phyloP scores from a whole-genome alignment of 2,329 filamentous ascomycete species.

The Fusarium coicis region DNA sequence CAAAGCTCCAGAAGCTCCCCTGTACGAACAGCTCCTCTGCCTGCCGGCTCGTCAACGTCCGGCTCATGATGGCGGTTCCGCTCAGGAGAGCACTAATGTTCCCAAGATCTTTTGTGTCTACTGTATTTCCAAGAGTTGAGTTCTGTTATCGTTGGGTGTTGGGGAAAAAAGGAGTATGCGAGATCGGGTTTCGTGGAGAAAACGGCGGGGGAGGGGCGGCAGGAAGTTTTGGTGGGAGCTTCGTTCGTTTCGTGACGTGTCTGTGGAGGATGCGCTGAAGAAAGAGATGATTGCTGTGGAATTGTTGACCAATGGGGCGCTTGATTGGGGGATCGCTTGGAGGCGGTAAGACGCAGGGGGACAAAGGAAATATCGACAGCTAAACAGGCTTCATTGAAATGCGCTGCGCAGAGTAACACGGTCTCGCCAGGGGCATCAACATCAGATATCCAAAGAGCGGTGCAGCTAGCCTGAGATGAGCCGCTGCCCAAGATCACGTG shows the following conservation, averaged over 20 bases:
- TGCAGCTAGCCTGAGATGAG: constrained; percentile 22
- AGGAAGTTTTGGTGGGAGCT: constrained; percentile 37
- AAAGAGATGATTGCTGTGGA: background rate
- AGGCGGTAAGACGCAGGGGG: constrained; percentile 14
- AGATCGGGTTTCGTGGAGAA: constrained; percentile 31
- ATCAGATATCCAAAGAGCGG: constrained; percentile 29
- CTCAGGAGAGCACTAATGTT: constrained; percentile 11
- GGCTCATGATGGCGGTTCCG: constrained; percentile 35
- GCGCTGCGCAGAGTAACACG: constrained; percentile 26
- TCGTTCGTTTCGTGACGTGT: constrained; percentile 39
- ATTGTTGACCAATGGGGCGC: constrained; percentile 12
- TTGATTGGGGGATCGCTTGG: background rate
- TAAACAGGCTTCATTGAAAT: constrained; percentile 19
- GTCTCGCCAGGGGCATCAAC: constrained; percentile 34
- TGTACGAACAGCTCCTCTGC: constrained; percentile 85
- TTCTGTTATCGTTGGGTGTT: background rate
- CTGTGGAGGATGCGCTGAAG: constrained; percentile 34
- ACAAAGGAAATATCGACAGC: constrained; percentile 30
- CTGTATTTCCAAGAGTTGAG: background rate
- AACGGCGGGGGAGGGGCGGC: constrained; percentile 37
- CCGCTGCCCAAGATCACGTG: constrained; percentile 24
- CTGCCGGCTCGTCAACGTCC: constrained; percentile 62
- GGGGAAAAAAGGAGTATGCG: constrained; percentile 9
- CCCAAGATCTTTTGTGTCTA: background rate
- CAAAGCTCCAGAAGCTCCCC: constrained; percentile 27